A percentile compares a stretch with the other conserved stretches of the same genome.
Evolutionary conservation across 306 rosid species (phyloP).

Genomic region (Sphenostylis stenocarpa): DNA sequence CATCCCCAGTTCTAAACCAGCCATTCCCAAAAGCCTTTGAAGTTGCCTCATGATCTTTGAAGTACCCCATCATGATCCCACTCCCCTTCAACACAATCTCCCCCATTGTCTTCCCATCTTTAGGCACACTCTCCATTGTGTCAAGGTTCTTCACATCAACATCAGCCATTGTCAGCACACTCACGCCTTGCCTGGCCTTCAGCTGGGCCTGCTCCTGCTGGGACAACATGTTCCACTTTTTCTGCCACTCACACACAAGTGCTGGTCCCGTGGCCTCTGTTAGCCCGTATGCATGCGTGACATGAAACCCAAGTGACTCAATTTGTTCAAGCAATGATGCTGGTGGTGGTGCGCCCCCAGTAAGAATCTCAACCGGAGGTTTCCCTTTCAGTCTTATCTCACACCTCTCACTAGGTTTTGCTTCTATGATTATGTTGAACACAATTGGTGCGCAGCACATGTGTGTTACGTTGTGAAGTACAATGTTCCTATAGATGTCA

Average conservation of each 20-base stretch:
- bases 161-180: conserved; percentile 61
- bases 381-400: not conserved
- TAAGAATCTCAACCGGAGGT: conserved; percentile 58
- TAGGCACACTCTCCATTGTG: conserved; percentile 62
- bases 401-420: conserved; percentile 36
- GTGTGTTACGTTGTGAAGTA: conserved; percentile 65
- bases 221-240: conserved; percentile 57
- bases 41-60: conserved; percentile 55
- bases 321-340: conserved; percentile 56
- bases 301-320: conserved; percentile 71
- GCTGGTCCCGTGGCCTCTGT: conserved; percentile 97
- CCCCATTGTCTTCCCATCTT: conserved; percentile 76
- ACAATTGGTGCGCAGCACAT: conserved; percentile 94
- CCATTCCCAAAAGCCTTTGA: conserved; percentile 59
- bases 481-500: conserved; percentile 60
- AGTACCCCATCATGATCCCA: conserved; percentile 86
- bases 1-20: conserved; percentile 87
- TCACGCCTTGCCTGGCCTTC: conserved; percentile 81
- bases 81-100: conserved; percentile 84
- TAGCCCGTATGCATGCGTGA: conserved; percentile 89
- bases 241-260: conserved; percentile 87
- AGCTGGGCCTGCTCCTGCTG: conserved; percentile 47
- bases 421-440: conserved; percentile 67
- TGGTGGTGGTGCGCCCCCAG: conserved; percentile 93
- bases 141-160: conserved; percentile 76